Percentiles rank a stretch among this genome's conserved stretches.
These are phyloP conservation scores for Aureoboletus auriporus DNA, from an alignment of 768 basidiomycete species.

Conservation along the genomic window DNA sequence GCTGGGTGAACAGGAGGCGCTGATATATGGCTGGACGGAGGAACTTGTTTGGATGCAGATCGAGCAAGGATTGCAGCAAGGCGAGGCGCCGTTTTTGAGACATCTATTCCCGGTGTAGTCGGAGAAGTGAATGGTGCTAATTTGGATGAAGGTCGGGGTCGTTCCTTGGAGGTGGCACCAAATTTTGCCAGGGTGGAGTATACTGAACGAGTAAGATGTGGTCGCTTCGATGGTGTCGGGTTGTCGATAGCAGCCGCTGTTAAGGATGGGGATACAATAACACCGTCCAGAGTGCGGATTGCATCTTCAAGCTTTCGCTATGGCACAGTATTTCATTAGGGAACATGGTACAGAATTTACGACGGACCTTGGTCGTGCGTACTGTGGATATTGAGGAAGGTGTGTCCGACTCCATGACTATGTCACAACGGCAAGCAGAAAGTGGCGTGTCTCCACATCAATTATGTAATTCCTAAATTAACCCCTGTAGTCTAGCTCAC, in stretches of 20 bases:
- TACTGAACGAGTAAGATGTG: constrained; percentile 51
- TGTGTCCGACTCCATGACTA: constrained; percentile 12
- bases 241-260: constrained; percentile 25
- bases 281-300: constrained; percentile 65
- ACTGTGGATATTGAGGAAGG: constrained; percentile 19
- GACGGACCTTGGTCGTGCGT: constrained; percentile 42
- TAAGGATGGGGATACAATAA: constrained; percentile 40
- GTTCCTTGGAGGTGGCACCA: constrained; percentile 55
- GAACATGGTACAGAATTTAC: neutral
- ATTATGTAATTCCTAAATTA: neutral
- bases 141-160: constrained; percentile 28
- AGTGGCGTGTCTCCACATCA: constrained; percentile 2
- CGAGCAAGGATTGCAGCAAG: constrained; percentile 70
- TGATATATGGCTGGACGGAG: constrained; percentile 42
- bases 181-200: constrained; percentile 81
- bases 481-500: neutral
- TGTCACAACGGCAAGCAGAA: neutral
- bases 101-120: constrained; percentile 15
- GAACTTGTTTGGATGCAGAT: constrained; percentile 50
- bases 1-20: constrained; percentile 24
- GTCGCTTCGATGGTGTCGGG: constrained; percentile 48
- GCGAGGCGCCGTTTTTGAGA: constrained; percentile 63
- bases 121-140: constrained; percentile 7
- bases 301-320: constrained; percentile 84
- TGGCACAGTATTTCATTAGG: neutral